phyloP scores from a whole-genome alignment of 2,329 filamentous ascomycete species.

The Fusarium tanahbumbuense region DNA sequence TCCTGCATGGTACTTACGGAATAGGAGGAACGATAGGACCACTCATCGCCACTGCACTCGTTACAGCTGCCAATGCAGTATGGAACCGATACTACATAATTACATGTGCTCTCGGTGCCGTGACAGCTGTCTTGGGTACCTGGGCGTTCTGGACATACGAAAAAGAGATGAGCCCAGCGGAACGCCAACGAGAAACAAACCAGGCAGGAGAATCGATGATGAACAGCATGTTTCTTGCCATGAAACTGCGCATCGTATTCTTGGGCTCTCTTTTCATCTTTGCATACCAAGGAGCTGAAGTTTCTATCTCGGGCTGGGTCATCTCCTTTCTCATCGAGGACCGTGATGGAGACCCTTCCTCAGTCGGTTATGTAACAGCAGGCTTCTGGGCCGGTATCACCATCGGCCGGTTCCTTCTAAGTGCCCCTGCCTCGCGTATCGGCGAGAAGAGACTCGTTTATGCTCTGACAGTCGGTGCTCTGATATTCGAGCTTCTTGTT shows the following conservation, averaged over 20 bases:
- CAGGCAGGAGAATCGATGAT: slow-evolving; percentile 46
- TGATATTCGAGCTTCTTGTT: slow-evolving; percentile 78
- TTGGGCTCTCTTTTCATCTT: slow-evolving; percentile 86
- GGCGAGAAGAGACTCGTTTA: slow-evolving; percentile 79
- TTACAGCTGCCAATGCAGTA: slow-evolving; percentile 64
- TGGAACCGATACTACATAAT: slow-evolving; percentile 83
- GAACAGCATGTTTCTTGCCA: slow-evolving; percentile 59
- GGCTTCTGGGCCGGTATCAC: slow-evolving; percentile 81
- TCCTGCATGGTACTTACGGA: slow-evolving; percentile 75
- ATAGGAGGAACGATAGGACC: slow-evolving; percentile 75
- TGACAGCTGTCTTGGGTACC: slow-evolving; percentile 67
- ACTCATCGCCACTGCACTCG: slow-evolving; percentile 79
- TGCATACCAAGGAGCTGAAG: slow-evolving; percentile 86
- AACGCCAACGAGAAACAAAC: slow-evolving; percentile 47
- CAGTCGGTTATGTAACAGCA: slow-evolving; percentile 83
- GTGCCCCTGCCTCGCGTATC: slow-evolving; percentile 71
- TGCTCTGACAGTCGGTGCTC: slow-evolving; percentile 68
- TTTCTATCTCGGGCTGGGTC: slow-evolving; percentile 87
- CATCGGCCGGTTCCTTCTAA: slow-evolving; percentile 77
- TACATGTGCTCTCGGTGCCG: slow-evolving; percentile 66
- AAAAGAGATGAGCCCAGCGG: slow-evolving; percentile 61
- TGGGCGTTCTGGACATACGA: slow-evolving; percentile 80
- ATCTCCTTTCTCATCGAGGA: slow-evolving; percentile 84
- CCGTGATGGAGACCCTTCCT: slow-evolving; percentile 74
- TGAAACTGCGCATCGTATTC: slow-evolving; percentile 70